Base-by-base conservation (phyloP, 257 asterid genomes). In the Lycium ferocissimum region DNA sequence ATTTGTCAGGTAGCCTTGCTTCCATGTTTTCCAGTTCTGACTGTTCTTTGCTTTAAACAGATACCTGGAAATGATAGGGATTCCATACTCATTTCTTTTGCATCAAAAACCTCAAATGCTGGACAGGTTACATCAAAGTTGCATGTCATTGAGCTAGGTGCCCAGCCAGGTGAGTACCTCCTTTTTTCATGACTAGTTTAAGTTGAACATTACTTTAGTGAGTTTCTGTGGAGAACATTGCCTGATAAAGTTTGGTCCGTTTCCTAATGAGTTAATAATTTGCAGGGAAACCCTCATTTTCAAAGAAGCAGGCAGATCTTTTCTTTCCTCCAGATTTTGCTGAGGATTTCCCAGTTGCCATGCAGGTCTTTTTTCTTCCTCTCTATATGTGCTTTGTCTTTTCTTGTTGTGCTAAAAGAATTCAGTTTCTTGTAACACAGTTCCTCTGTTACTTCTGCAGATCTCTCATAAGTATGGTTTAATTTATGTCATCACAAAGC, bases 301-400 rank as follows among this genome's bases (percentile, higher is more conserved):
- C 98, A 0, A 97, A 97, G 95, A 95, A 97, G 88, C 99, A 97
- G 84, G 99, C 99, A 65, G 99, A 97, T 90, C 97, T 97, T 80
- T 97, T 97, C 93, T 97, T 97, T 85, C 99, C 98, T 86, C 99
- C 98, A 7, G 98, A 97, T 91, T 97, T 97, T 90, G 91, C 92
- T 70, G 99, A 97, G 84, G 99, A 97, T 88, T 97, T 97, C 83
- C 99, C 99, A 14, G 99, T 97, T 79, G 97, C 99, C 82, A 97
- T 97, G 99, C 99, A 97, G 99, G 99, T 95, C 76, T 67, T 58
- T 85, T 86, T 69, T 22, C 83, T 66, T 40, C 71, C 62, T 13
- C 5, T 78, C 49, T 78, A 33, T 78, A 35, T 78, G 65, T 53
- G 65, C 82, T 53, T 51, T 33, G 49, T 33, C 66, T 78, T 51